phyloP scores from a whole-genome alignment of 768 basidiomycete genomes.

The Termitomyces sp. region DNA sequence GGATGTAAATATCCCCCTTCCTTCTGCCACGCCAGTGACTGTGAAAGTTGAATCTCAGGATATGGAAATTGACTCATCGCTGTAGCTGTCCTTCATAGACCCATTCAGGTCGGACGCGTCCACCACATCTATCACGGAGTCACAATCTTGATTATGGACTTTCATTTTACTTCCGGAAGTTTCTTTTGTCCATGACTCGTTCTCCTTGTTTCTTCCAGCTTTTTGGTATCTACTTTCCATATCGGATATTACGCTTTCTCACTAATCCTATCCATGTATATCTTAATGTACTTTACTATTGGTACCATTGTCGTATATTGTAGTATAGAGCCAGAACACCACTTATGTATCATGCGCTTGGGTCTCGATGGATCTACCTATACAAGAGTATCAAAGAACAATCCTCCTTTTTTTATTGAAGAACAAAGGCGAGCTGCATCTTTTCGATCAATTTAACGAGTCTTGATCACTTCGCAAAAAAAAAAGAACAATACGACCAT shows the following conservation, averaged over 20 bases:
- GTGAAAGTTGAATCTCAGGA: slow-evolving; percentile 10
- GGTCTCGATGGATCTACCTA: background rate
- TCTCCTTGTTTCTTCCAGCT: background rate
- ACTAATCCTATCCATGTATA: background rate
- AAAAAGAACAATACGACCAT: background rate
- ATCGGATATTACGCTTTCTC: background rate
- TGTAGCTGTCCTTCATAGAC: background rate
- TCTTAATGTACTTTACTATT: background rate
- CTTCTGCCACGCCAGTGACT: background rate
- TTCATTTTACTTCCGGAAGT: background rate
- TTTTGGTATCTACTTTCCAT: background rate
- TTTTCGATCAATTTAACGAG: too few relatives aligned
- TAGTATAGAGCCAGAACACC: background rate
- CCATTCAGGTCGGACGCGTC: background rate
- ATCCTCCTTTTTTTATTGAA: too few relatives aligned
- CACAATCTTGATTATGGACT: background rate
- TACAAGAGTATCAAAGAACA: background rate
- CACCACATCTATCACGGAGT: background rate
- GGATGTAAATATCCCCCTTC: slow-evolving; percentile 2
- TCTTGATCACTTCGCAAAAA: too few relatives aligned
- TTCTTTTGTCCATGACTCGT: background rate
- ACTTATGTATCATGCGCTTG: background rate
- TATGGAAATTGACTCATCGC: slow-evolving; percentile 3
- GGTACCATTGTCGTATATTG: background rate
- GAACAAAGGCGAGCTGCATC: background rate